Base-by-base conservation (phyloP, 345 rosid species). In the Eucalyptus brandiana region DNA sequence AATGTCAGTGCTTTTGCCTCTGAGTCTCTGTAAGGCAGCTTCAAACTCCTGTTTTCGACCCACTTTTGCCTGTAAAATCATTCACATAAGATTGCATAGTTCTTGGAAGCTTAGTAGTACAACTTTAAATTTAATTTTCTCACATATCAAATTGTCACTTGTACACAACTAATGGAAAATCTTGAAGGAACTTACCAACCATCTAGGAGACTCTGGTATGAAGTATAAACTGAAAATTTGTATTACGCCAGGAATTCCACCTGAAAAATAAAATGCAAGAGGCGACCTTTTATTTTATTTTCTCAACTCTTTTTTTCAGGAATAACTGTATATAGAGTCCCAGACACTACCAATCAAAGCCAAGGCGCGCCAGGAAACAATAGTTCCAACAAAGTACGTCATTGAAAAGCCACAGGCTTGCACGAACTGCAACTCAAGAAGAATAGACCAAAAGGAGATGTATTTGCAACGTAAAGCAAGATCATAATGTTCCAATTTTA, bases 1-100 rank as follows among this genome's bases (percentile, higher is more conserved):
- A 81, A 95, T 89, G 88, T 94, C 91, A 45, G 91, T 92, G 34
- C 89, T 88, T 26, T 89, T 90, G 53, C 97, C 98, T 81, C 96
- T 90, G 51, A 95, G 92, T 44, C 91, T 50, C 88, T 90, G 94
- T 30, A 94, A 90, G 40, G 94, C 89, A 88, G 87, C 90, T 90
- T 90, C 93, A 37, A 94, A 91, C 86, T 94, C 98, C 86, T 86
- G 80, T 4, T 88, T 91, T 51, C 87, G 90, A 86, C 94, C 96
- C 81, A 88, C 51, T 88, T 91, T 92, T 44, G 89, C 93, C 94
- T 93, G 87, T 89, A 21, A 44, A 47, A 32, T 34, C 17, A 15
- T 37, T 62, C 88, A 42, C 15, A 7, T 40, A n/a, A 89, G 51
- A 56, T 14, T 51, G 62, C 87, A 80, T 53, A 86, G 16, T 26